phyloP scores from a whole-genome alignment of 225 moss, liverwort and hornwort species.

The Sphagnum tenellum region DNA sequence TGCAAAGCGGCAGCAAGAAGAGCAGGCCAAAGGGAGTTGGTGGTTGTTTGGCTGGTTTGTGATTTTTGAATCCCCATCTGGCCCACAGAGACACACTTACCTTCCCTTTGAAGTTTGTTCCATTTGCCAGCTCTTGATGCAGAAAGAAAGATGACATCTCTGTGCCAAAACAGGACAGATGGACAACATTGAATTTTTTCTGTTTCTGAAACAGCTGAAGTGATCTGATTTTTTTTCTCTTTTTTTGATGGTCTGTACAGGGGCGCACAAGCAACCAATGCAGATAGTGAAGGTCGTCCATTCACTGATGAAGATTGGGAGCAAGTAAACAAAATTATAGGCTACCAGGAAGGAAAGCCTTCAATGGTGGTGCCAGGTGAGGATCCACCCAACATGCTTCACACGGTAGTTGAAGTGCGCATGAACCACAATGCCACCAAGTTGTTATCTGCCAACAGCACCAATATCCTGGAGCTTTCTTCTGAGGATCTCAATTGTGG shows the following conservation, averaged over 20 bases:
- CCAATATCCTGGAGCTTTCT: constrained; percentile 63
- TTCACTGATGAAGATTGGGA: constrained; percentile 81
- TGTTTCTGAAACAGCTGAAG: too few species aligned
- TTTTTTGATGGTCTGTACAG: constrained; percentile 19
- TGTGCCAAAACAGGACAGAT: too few species aligned
- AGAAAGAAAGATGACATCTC: too few species aligned
- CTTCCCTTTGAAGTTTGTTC: too few species aligned
- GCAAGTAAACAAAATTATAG: constrained; percentile 70
- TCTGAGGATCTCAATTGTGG: constrained; percentile 68
- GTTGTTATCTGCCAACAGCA: constrained; percentile 46
- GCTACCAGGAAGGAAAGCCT: constrained; percentile 65
- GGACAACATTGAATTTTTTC: too few species aligned
- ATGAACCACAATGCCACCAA: constrained; percentile 94
- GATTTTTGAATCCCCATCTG: not conserved
- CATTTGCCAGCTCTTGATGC: too few species aligned
- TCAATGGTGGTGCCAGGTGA: constrained; percentile 67
- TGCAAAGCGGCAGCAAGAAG: constrained; percentile 26
- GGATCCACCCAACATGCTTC: constrained; percentile 87
- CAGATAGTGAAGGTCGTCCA: constrained; percentile 36
- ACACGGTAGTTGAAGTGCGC: constrained; percentile 71
- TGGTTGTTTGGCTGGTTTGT: constrained; percentile 82
- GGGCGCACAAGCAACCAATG: constrained; percentile 46
- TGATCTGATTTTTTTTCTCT: too few species aligned
- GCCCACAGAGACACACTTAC: too few species aligned
- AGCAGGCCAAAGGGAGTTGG: constrained; percentile 62